Conservation (phyloP, 805 yeast genomes). For the Alloascoidea africana region DNA sequence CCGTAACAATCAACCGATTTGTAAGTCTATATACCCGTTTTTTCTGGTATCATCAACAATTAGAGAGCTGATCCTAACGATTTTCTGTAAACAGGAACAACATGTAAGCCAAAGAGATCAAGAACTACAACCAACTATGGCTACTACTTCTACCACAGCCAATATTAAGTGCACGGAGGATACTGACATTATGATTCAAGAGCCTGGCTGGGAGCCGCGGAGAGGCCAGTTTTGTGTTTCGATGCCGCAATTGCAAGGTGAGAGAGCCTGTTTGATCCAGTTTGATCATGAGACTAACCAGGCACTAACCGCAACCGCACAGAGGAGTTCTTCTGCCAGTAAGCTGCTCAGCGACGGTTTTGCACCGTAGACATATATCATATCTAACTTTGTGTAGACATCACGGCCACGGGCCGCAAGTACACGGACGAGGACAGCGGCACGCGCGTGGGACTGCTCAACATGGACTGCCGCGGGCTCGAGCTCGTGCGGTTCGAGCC, state of each 20-base stretch:
- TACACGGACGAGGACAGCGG: conserved; percentile 22
- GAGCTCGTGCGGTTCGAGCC: conserved; percentile 59
- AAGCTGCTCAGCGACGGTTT: neutral
- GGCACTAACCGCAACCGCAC: neutral
- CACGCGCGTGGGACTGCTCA: conserved; percentile 24
- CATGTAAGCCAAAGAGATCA: conserved; percentile 7
- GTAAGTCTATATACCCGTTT: conserved; percentile 15
- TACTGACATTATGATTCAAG: too few relatives aligned
- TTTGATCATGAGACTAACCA: neutral
- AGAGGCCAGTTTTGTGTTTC: conserved; percentile 69
- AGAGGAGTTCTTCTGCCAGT: neutral
- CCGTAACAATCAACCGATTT: conserved; percentile 48
- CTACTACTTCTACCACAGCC: conserved; percentile 3
- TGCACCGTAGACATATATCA: neutral
- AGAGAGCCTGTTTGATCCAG: neutral
- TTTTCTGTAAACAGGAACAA: conserved; percentile 7
- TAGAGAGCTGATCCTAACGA: too few relatives aligned
- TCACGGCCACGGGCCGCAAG: conserved; percentile 12
- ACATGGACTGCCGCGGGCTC: conserved; percentile 77
- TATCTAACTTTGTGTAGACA: conserved; percentile 13
- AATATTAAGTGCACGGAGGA: conserved; percentile 11
- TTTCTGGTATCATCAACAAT: conserved; percentile 4
- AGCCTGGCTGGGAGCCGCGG: conserved; percentile 64
- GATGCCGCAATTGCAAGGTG: conserved; percentile 46
- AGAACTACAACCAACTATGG: neutral